Evolutionary conservation across 1,284 basidiomycete genomes (phyloP), one percentile per base, ranked within the genome.

Genomic region (Cystobasidium sp.): DNA sequence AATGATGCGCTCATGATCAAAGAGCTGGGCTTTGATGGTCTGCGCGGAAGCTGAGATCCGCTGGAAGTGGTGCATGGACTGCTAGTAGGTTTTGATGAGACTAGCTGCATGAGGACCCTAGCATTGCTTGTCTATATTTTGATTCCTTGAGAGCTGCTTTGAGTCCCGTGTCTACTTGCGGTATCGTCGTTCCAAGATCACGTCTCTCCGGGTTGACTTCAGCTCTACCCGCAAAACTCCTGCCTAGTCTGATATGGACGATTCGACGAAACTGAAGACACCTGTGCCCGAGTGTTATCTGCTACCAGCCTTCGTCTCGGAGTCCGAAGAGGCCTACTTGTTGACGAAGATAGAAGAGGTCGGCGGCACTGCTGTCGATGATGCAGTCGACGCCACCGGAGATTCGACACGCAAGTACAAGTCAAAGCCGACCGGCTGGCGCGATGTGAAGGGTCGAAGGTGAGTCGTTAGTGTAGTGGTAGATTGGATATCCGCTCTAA

Each of bases 361-460:
- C 64, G 41, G 59, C 52, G 69, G 75, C 58, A 77, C 70, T 68
- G 41, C 68, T 56, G 75, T 77, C 73, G 51, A 55, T 52, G 59
- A 58, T 61, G 24, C 51, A 24, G 63, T 62, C 18, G 62, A 22
- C 39, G 46, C 56, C 49, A 41, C 47, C n/a, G 59, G 18, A 62
- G 41, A 41, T 39, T 31, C 44, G 14, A 51, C 49, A 72, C 58
- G 68, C 70, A 12, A 73, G 93, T 90, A 90, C 94, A 72, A 81
- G 84, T 43, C 89, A 90, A 79, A 88, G 89, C 0, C 91, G 91
- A n/a, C 88, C 87, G 79, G 89, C 88, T 96, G 93, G 93, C 93
- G 90, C 82, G 86, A 86, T n/a, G 85, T 94, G 20, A 86, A 88
- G 5, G 92, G 92, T 77, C 85, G 92, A 80, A 87, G 92, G 92